Conservation (phyloP, 2,329 filamentous ascomycete species). For the Hypoxylon rubiginosum region DNA sequence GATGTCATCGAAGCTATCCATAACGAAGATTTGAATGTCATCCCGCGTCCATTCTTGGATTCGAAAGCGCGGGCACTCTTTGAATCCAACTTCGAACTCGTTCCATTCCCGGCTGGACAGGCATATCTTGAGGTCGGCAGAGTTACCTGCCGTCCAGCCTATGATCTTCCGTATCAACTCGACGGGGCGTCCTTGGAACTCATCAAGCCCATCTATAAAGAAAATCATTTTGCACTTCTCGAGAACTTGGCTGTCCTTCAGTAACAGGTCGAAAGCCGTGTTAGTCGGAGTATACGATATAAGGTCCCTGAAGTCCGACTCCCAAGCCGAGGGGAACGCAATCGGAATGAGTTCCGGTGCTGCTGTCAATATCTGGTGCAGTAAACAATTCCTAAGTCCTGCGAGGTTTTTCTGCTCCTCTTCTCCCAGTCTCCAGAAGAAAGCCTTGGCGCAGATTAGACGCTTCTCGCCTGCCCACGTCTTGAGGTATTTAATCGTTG, state of each 20-base stretch:
- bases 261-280: slow-evolving; percentile 11
- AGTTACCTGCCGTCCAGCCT: slow-evolving; percentile 9
- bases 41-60: slow-evolving; percentile 36
- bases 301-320: not conserved
- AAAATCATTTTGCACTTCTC: slow-evolving; percentile 26
- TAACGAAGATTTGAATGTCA: slow-evolving; percentile 28
- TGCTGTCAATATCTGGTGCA: slow-evolving; percentile 40
- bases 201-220: slow-evolving; percentile 39
- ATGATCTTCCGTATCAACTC: slow-evolving; percentile 26
- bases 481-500: slow-evolving; percentile 23
- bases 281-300: not conserved
- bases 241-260: slow-evolving; percentile 8
- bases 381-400: slow-evolving; percentile 39
- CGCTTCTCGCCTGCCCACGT: slow-evolving; percentile 35
- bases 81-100: slow-evolving; percentile 33
- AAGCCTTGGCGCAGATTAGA: slow-evolving; percentile 36
- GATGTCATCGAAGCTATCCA: slow-evolving; percentile 21
- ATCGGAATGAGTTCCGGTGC: slow-evolving; percentile 31
- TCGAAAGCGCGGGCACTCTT: slow-evolving; percentile 18
- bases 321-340: slow-evolving; percentile 34
- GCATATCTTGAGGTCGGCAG: slow-evolving; percentile 31
- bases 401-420: slow-evolving; percentile 40
- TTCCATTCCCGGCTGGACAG: slow-evolving; percentile 38
- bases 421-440: slow-evolving; percentile 46
- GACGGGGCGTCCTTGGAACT: slow-evolving; percentile 23